These are phyloP conservation scores for Ustulina deusta DNA, from an alignment of 2,329 filamentous ascomycete genomes.

Conservation along the genomic window DNA sequence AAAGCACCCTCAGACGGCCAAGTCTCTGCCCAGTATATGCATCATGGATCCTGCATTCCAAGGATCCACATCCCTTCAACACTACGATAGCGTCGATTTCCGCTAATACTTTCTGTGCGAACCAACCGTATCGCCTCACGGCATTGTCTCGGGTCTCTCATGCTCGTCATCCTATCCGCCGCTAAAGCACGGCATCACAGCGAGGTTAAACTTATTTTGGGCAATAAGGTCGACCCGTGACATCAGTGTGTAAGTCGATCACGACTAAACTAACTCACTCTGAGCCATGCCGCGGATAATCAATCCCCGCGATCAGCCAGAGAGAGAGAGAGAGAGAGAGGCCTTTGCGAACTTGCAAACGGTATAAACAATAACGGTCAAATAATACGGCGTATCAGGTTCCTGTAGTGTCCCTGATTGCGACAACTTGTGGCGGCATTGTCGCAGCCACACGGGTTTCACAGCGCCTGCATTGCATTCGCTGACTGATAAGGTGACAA, in stretches of 20 bases:
- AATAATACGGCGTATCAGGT: not conserved
- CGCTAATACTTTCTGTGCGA: conserved; percentile 1
- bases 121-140: conserved; percentile 1
- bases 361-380: not conserved
- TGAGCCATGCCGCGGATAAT: not conserved
- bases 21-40: not conserved
- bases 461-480: conserved; percentile 10
- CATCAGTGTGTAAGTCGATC: not conserved
- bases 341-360: not conserved
- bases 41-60: not conserved
- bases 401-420: not conserved
- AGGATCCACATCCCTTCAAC: not conserved
- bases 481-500: conserved; percentile 16
- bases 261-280: not conserved
- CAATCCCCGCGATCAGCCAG: not conserved
- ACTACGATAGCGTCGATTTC: not conserved
- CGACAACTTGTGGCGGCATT: not conserved
- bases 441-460: not conserved
- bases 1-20: not conserved
- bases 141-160: not conserved
- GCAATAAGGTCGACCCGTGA: not conserved
- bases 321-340: not conserved
- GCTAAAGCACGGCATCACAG: conserved; percentile 20
- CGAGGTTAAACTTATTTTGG: not conserved
- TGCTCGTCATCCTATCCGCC: conserved; percentile 14